These are phyloP conservation scores for Cornus kousa DNA, from an alignment of 148 eudicot species.

Conservation along the genomic window DNA sequence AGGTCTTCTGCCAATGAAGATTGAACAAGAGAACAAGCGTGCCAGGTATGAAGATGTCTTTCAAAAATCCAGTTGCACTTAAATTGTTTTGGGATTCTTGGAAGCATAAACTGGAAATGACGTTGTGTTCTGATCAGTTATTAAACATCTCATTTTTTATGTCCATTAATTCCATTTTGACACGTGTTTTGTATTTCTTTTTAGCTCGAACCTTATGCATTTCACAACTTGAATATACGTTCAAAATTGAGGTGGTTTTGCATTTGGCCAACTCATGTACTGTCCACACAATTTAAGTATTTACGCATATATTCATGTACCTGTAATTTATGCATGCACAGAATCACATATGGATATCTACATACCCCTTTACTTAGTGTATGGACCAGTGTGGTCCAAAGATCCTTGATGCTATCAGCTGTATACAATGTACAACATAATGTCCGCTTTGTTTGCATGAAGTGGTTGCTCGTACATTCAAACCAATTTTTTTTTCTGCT, in stretches of 20 bases:
- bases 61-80: background rate
- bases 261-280: too few relatives aligned
- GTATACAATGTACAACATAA: background rate
- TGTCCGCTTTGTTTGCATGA: background rate
- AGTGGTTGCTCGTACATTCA: background rate
- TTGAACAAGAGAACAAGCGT: conserved; percentile 90
- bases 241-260: background rate
- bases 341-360: background rate
- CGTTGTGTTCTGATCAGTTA: background rate
- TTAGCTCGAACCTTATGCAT: background rate
- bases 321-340: background rate
- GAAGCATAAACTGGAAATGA: background rate
- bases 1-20: conserved; percentile 87
- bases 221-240: background rate
- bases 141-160: background rate
- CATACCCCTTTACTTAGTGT: background rate
- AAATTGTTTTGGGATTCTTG: conserved; percentile 3
- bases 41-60: conserved; percentile 48
- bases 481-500: background rate
- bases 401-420: background rate
- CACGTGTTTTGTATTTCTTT: background rate
- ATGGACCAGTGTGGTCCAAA: background rate
- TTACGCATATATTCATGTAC: background rate
- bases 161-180: background rate
- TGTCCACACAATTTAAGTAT: background rate